phyloP scores from a whole-genome alignment of 2,329 filamentous ascomycete species.

The Leptographium radiaticola region DNA sequence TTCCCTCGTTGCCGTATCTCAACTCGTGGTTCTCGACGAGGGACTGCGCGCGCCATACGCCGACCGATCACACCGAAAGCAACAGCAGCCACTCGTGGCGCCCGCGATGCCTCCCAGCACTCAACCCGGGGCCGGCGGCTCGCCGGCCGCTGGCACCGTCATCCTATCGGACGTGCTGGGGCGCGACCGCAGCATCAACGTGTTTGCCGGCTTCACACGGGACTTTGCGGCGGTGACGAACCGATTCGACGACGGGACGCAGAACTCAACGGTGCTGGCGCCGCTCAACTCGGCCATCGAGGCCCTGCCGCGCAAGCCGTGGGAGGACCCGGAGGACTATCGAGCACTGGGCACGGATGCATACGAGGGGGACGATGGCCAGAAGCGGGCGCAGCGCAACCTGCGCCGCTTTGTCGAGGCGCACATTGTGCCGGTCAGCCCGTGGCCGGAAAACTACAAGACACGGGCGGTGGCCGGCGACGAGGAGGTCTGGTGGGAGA shows the following conservation, averaged over 20 bases:
- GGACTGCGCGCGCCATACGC: background rate
- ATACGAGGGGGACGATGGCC: conserved; percentile 63
- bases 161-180: conserved; percentile 78
- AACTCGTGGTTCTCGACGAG: conserved; percentile 6
- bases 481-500: conserved; percentile 70
- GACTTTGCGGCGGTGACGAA: conserved; percentile 56
- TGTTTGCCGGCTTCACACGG: conserved; percentile 71
- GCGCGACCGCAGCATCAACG: conserved; percentile 63
- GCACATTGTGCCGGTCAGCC: conserved; percentile 63
- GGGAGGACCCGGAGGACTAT: conserved; percentile 69
- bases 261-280: conserved; percentile 76
- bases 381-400: conserved; percentile 65
- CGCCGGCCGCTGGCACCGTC: conserved; percentile 29
- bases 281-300: conserved; percentile 76
- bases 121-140: background rate
- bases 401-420: conserved; percentile 71
- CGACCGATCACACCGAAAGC: background rate
- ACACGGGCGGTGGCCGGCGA: conserved; percentile 48
- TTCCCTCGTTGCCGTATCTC: conserved; percentile 6
- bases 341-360: conserved; percentile 50
- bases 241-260: conserved; percentile 51
- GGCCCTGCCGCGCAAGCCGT: conserved; percentile 69
- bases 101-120: conserved; percentile 12
- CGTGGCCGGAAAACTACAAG: conserved; percentile 59
- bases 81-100: conserved; percentile 7